Percentiles rank a stretch among this genome's conserved stretches.
Evolutionary conservation across 257 asterid species (phyloP).

Genomic region (Fraxinus pennsylvanica): DNA sequence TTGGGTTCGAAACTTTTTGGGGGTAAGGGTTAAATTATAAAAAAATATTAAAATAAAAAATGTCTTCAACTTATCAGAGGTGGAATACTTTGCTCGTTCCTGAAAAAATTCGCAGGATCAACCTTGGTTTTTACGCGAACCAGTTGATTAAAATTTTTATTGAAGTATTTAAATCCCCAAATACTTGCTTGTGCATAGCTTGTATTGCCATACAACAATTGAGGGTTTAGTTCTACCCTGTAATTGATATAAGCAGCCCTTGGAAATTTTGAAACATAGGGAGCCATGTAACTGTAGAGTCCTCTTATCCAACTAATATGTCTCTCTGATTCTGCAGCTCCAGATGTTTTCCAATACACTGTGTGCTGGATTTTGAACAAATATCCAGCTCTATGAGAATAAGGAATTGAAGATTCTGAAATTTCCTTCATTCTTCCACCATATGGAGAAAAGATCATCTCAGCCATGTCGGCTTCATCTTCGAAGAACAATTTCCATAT

Average conservation of each 20-base stretch:
- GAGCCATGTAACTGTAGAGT: conserved; percentile 29
- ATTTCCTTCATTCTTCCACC: conserved; percentile 36
- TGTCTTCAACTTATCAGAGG: not conserved
- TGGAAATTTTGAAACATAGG: conserved; percentile 31
- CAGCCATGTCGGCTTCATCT: conserved; percentile 5
- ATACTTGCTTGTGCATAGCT: conserved; percentile 36
- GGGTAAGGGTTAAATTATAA: no score
- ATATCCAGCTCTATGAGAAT: conserved; percentile 34
- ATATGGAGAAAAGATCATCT: conserved; percentile 11
- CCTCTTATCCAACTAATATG: conserved; percentile 30
- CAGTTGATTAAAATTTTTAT: no score
- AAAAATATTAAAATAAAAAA: no score
- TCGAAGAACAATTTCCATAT: conserved; percentile 21
- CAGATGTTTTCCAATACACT: conserved; percentile 20
- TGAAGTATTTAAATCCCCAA: conserved; percentile 23
- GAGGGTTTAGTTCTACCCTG: no score
- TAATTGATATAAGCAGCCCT: conserved; percentile 36
- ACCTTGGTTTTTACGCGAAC: not conserved
- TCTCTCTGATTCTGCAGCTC: not conserved
- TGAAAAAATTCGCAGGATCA: not conserved
- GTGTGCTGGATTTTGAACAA: conserved; percentile 29
- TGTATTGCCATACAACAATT: conserved; percentile 9
- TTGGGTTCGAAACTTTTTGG: no score
- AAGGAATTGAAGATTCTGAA: conserved; percentile 29
- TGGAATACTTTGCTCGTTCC: not conserved